Evolutionary conservation across 2,329 filamentous ascomycete genomes (phyloP), one percentile per base, ranked within the genome.

Genomic region (Colletotrichum tropicicola): DNA sequence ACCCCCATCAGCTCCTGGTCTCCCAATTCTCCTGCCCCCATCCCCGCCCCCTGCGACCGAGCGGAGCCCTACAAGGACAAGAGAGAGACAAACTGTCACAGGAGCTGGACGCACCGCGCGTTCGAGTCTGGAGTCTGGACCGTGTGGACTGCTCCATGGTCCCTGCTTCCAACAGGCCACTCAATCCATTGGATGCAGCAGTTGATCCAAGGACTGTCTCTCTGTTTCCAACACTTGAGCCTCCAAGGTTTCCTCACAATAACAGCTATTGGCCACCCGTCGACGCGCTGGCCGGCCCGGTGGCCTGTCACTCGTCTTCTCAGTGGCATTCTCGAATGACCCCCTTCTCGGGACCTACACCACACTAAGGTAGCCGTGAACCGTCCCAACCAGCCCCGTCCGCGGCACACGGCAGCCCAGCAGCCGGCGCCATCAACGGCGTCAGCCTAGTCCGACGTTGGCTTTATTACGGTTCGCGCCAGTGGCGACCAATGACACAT

Each of bases 401-500:
- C 57, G 48, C 61, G 61, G 61, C 43, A 44, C 57, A 60, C 61
- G 57, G 57, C 57, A 61, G 57, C 57, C 56, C 17, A 65, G 44
- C 6, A 49, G 37, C 35, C 49, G 57, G 58, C 57, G 44, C 32
- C 25, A 28, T 15, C 57, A 61, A 62, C 51, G 51, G 51, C 57
- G 58, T 41, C 51, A 37, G 49, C 32, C 51, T 65, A 65, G 62
- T 28, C 57, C 62, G 62, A 52, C 62, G 56, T 41, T 65, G 62
- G 62, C 49, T 27, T 62, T 23, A 56, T 61, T 56, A 39, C 49
- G 49, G 28, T 39, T 49, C 57, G 62, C 62, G 51, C 57, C 62
- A 65, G 62, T 65, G 62, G 62, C 62, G 37, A 51, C 51, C 62
- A 56, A 65, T 65, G 51, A 62, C 57, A 65, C 51, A 65, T 35